phyloP scores from a whole-genome alignment of 2,329 filamentous ascomycete genomes.

The Ophiocordyceps camponoti-floridani region DNA sequence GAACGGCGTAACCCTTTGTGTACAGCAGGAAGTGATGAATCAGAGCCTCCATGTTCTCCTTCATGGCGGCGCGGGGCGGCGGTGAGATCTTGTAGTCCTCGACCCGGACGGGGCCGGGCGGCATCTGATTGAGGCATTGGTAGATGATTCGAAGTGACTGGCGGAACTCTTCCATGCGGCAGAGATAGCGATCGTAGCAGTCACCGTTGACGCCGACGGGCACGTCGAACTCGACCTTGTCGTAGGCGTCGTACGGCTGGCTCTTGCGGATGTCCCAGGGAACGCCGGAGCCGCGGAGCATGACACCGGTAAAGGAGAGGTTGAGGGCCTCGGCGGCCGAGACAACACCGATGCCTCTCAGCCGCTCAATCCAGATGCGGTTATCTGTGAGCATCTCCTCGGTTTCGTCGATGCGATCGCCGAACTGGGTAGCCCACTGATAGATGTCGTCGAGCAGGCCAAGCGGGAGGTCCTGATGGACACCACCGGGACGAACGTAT shows the following conservation, averaged over 20 bases:
- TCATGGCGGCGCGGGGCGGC: constrained; percentile 93
- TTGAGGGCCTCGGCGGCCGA: constrained; percentile 88
- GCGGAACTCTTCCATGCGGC: constrained; percentile 98
- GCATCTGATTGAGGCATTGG: constrained; percentile 99
- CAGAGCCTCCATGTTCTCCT: constrained; percentile 99
- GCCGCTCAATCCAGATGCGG: constrained; percentile 94
- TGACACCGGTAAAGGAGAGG: constrained; percentile 90
- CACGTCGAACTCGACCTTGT: constrained; percentile 94
- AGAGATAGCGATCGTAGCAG: constrained; percentile 97
- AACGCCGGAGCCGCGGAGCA: constrained; percentile 91
- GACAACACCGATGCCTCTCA: constrained; percentile 82
- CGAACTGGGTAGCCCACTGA: constrained; percentile 98
- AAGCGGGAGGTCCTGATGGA: constrained; percentile 84
- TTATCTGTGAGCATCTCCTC: constrained; percentile 98
- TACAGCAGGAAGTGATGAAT: constrained; percentile 99
- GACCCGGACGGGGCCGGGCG: constrained; percentile 77
- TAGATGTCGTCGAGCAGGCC: constrained; percentile 97
- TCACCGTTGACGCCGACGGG: constrained; percentile 93
- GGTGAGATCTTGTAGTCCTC: constrained; percentile 98
- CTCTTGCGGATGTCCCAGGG: constrained; percentile 96
- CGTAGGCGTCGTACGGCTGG: constrained; percentile 93
- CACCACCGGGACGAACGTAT: constrained; percentile 90
- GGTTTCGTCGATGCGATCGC: constrained; percentile 95
- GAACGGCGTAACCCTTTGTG: constrained; percentile 95
- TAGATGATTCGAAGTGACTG: constrained; percentile 96